Conservation (phyloP, 163 green algal genomes). For the Prototheca cutis region DNA sequence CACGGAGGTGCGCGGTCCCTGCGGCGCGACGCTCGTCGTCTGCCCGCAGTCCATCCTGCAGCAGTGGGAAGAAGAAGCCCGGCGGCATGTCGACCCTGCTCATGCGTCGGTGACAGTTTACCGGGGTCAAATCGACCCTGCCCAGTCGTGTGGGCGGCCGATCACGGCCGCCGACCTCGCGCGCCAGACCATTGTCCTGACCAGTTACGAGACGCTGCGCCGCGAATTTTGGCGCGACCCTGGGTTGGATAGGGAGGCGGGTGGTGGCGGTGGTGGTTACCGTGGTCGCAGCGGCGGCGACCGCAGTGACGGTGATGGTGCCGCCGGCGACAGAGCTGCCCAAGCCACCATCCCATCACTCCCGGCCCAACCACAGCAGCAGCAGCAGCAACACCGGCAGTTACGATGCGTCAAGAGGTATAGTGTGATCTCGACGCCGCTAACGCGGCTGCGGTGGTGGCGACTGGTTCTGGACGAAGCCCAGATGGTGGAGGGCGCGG, state of each 20-base stretch:
- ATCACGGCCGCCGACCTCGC: constrained; percentile 50
- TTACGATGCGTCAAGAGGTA: too few species aligned
- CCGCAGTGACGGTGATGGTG: too few species aligned
- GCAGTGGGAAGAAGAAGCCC: constrained; percentile 70
- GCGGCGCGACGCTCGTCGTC: constrained; percentile 77
- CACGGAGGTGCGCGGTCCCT: constrained; percentile 31
- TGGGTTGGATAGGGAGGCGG: too few species aligned
- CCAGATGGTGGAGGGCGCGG: constrained; percentile 77
- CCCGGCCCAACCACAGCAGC: too few species aligned
- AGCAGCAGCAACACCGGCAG: too few species aligned
- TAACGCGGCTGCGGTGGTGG: constrained; percentile 83
- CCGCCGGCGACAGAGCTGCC: too few species aligned
- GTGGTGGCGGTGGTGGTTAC: too few species aligned
- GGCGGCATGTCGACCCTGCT: constrained; percentile 48
- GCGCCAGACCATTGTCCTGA: constrained; percentile 73
- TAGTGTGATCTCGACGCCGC: too few species aligned
- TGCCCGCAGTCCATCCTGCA: constrained; percentile 74
- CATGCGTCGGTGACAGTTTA: constrained; percentile 59
- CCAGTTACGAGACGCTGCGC: constrained; percentile 46
- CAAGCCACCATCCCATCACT: too few species aligned
- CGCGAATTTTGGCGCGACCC: constrained; percentile 7
- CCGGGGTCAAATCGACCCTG: constrained; percentile 39
- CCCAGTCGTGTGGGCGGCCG: not conserved
- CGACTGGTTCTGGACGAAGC: constrained; percentile 86
- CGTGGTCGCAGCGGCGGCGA: too few species aligned